Conservation (phyloP, 1,139 yeast genomes). For the Lodderomyces theae region DNA sequence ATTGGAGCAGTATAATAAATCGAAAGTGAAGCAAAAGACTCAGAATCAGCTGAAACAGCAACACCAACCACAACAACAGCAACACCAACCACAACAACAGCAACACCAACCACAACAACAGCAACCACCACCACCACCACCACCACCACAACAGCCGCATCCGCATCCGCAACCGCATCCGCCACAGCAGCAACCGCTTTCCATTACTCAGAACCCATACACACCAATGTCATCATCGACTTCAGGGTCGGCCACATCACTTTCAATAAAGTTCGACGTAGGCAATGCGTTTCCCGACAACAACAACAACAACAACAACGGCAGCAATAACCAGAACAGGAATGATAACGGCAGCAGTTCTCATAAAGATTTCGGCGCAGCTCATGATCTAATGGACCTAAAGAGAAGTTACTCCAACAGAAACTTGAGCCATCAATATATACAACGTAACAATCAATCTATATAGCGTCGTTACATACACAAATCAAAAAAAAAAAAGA, state of each 20-base stretch:
- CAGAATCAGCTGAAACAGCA: no score
- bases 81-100: no score
- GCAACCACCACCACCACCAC: conserved; percentile 10
- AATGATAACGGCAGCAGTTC: neutral
- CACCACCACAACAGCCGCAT: no score
- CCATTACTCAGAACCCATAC: conserved; percentile 3
- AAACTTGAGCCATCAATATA: neutral
- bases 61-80: conserved; percentile 8
- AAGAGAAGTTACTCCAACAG: conserved; percentile 9
- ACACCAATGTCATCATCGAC: conserved; percentile 2
- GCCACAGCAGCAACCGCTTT: conserved; percentile 6
- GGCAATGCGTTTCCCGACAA: neutral
- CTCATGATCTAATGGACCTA: conserved; percentile 13
- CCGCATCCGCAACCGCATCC: no score
- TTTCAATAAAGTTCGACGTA: neutral
- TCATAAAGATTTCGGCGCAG: conserved; percentile 12
- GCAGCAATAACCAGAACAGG: no score
- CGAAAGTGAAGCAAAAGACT: no score
- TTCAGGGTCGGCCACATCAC: neutral
- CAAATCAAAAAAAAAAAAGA: neutral
- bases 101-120: no score
- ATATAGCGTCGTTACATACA: neutral
- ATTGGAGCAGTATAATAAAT: conserved; percentile 8
- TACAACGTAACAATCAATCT: neutral
- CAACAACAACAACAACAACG: neutral